A percentile compares a stretch with the other conserved stretches of the same genome.
Conservation (phyloP, 345 rosid species). For the Geranium brycei region DNA sequence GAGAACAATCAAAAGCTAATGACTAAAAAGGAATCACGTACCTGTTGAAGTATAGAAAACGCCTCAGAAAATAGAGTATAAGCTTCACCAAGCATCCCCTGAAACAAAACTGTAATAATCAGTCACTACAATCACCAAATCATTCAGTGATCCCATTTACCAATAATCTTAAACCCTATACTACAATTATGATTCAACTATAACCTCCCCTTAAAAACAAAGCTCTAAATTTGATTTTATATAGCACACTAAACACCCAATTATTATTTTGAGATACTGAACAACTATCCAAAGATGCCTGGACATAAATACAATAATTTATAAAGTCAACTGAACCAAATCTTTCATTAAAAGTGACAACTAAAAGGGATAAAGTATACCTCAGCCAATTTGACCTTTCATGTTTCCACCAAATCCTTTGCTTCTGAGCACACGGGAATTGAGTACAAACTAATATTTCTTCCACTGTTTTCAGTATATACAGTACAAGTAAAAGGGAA, state of each 20-base stretch:
- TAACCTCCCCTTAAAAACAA: too few relatives aligned
- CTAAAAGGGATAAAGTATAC: conserved; percentile 19
- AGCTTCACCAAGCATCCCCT: conserved; percentile 98
- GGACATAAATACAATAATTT: background rate
- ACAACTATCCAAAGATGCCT: background rate
- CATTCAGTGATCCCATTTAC: background rate
- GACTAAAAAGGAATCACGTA: conserved; percentile 8
- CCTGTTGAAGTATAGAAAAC: conserved; percentile 96
- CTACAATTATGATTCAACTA: too few relatives aligned
- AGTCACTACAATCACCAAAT: background rate
- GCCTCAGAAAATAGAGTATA: conserved; percentile 89
- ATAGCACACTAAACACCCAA: background rate
- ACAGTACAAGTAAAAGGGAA: too few relatives aligned
- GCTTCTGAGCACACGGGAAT: conserved; percentile 90
- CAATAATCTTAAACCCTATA: too few relatives aligned
- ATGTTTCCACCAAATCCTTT: conserved; percentile 83
- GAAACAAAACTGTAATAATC: conserved; percentile 8
- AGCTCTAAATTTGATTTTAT: too few relatives aligned
- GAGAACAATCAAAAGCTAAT: background rate
- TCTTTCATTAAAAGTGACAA: background rate
- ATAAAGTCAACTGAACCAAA: background rate
- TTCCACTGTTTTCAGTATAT: too few relatives aligned
- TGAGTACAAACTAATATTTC: conserved; percentile 15
- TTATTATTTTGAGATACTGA: too few relatives aligned
- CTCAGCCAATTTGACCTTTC: conserved; percentile 90